Evolutionary conservation across 2,329 filamentous ascomycete genomes (phyloP), one percentile per base, ranked within the genome.

Genomic region (Epichloe typhina): DNA sequence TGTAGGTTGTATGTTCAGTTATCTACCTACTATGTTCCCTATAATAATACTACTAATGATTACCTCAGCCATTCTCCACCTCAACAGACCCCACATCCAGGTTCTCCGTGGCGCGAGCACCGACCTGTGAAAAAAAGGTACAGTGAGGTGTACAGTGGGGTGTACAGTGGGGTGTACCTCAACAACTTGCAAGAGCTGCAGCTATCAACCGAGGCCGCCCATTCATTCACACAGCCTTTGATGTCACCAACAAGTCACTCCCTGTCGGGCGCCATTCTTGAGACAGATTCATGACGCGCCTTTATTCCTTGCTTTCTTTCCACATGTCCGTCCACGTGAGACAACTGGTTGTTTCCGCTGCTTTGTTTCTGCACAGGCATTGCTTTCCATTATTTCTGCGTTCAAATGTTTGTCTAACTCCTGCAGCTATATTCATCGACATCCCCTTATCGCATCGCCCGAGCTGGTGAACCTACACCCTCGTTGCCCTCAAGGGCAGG

Each of bases 151-250:
- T 19, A 19, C 19, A 19, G 19, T 19, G 19, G 19, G 19, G 19
- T 19, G 19, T 19, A 19, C 19, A 19, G 19, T 19, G 19, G 19
- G 19, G 19, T 19, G 19, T 7, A 26, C 23, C 23, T 26, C 23
- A 26, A 26, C 23, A 21, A 26, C 23, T 7, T 26, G 23, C 7
- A 26, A 26, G 23, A 19, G 9, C n/a, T 13, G 8, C 44, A 21
- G 17, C n/a, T 13, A 5, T 6, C 36, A 21, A 47, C 19, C 31
- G 13, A 21, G 6, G 40, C 33, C 31, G 21, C 11, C 35, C 19
- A 21, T 38, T 62, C 61, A 49, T n/a, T n/a, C 59, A 64, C 19
- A 23, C 21, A 5, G 64, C 63, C 64, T 58, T 63, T 65, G 63
- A 66, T 66, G 64, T 66, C 63, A 65, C 63, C 47, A 53, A 38